Base-by-base conservation (phyloP, 2,329 filamentous ascomycete genomes). In the Trichoderma breve region DNA sequence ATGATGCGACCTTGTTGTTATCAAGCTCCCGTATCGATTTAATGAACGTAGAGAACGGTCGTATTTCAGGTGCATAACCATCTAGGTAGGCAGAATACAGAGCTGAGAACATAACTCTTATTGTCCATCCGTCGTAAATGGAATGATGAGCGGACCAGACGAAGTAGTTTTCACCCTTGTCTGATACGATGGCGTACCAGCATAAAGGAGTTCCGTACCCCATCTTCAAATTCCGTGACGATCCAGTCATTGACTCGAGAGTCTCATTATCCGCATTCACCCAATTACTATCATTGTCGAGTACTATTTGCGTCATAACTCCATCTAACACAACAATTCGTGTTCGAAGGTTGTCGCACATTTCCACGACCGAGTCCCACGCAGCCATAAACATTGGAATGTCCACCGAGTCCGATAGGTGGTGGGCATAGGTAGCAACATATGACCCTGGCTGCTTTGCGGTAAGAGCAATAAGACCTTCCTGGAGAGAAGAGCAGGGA, bases 21-120 rank as follows among this genome's bases (percentile, higher is more conserved):
- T 72, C 58, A 12, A 79, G 77, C 28, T 83, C 79, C 66, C 80
- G 76, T 4, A 85, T 79, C n/a, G 58, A 72, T 26, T 72, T 62
- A 14, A 72, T 60, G 26, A 72, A 72, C 7, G 30, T 32, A 14
- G 71, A 69, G 34, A 58, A 71, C 1, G 70, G 63, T n/a, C 34
- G 63, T n/a, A 71, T 21, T 24, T 64, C 58, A 4, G 68, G 68
- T 18, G 61, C 24, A 39, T 66, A 55, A 9, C 6, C 39, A n/a
- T 15, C 68, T 11, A 34, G n/a, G n/a, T 75, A 76, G 1, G 61
- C 66, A 9, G n/a, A 12, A 6, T 67, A 21, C 0, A 78, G 53
- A 2, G 53, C 51, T 6, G 75, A 62, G 26, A 76, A 53, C n/a
- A 77, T 72, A 1, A 76, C 51, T 18, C 28, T 55, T 26, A 77